These are phyloP conservation scores for Trichophyton simii DNA, from an alignment of 2,329 filamentous ascomycete genomes.

Conservation along the genomic window DNA sequence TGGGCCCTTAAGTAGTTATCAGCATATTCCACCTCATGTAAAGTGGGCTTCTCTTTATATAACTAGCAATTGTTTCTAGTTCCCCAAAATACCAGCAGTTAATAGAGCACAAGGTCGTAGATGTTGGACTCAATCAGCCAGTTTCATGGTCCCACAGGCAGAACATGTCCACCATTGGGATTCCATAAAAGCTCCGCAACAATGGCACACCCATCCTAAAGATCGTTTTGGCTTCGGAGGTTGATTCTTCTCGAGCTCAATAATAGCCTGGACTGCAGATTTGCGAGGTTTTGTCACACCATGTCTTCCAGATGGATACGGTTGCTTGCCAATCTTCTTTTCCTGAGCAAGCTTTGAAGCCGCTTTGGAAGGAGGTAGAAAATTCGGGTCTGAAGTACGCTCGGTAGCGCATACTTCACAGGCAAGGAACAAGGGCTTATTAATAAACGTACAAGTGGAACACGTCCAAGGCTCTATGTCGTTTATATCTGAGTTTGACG, in stretches of 20 bases:
- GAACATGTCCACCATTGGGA: conserved; percentile 53
- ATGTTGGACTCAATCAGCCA: conserved; percentile 5
- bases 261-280: conserved; percentile 28
- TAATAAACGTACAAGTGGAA: conserved; percentile 49
- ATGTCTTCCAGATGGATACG: background rate
- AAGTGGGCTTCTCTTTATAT: too few relatives aligned
- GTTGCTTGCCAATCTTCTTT: conserved; percentile 2
- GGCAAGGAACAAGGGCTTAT: conserved; percentile 45
- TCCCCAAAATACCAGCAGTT: background rate
- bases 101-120: background rate
- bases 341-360: conserved; percentile 3
- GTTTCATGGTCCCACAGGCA: conserved; percentile 48
- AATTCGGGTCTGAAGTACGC: conserved; percentile 32
- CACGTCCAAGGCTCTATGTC: conserved; percentile 44
- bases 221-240: conserved; percentile 35
- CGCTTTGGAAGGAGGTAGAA: background rate
- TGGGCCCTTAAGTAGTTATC: too few relatives aligned
- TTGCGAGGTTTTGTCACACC: conserved; percentile 13
- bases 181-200: conserved; percentile 52
- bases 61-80: too few relatives aligned
- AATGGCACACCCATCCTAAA: conserved; percentile 47
- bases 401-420: conserved; percentile 51
- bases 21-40: too few relatives aligned
- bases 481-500: conserved; percentile 19
- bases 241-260: conserved; percentile 30